Base-by-base conservation (phyloP, 1,284 basidiomycete species). In the Phylloporus sp. region DNA sequence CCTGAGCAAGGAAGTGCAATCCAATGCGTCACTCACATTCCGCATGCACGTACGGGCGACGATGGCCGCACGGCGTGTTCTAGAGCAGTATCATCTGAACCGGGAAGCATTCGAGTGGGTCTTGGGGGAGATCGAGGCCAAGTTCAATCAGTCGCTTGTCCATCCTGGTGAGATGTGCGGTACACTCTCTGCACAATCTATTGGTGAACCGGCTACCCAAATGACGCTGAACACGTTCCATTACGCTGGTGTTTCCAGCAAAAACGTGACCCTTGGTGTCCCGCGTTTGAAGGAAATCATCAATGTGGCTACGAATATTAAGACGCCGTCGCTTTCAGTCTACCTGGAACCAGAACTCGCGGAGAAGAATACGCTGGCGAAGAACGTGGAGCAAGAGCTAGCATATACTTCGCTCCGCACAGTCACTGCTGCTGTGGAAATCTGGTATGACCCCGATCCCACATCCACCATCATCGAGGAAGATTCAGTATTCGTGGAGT, bases 131-230 rank as follows among this genome's bases (percentile, higher is more conserved):
- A 90, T 99, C 62, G 96, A 99, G 80, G 87, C 94, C 45, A 95
- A 96, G 80, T 98, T 98, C 85, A 97, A 97, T 77, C 91, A 91
- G 74, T 94, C 97, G 2, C 78, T 98, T 4, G 96, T 89, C 32
- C 94, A 97, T 77, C 95, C 98, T 0, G 97, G 97, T 62, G 98
- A 99, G 83, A 99, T 99, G 98, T 99, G 98, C 74, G 98, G 98
- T 60, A 99, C 96, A 0, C 88, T 99, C 20, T 94, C 98, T 47
- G 98, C 98, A 0, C 98, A 99, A 82, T 98, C 96, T 7, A 99
- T 99, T 72, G 98, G 98, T 82, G 98, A 99, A 85, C 98, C 98
- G 0, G 98, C 98, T 4, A 99, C 98, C 3, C 97, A 99, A 83
- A 98, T 98, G 97, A 98, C 96, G 17, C 82, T 98, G 67, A 94